phyloP scores from a whole-genome alignment of 176 grass and related monocot genomes.

The Rhynchospora pubera region DNA sequence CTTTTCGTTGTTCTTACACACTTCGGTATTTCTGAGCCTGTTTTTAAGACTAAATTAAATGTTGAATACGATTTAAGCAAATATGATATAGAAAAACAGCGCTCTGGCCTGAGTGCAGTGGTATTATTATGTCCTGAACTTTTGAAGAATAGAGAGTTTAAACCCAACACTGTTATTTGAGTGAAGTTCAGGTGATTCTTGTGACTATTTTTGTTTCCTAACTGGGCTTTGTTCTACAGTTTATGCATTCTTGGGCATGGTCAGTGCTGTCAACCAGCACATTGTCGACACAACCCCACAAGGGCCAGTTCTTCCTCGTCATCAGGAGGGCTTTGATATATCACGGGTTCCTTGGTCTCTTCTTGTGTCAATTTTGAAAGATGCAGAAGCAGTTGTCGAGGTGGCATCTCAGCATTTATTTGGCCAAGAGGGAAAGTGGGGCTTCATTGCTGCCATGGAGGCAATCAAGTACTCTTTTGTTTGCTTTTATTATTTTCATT shows the following conservation, averaged over 20 bases:
- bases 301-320: conserved; percentile 16
- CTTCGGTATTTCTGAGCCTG: not conserved
- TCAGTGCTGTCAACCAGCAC: conserved; percentile 90
- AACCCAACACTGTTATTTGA: not conserved
- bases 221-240: conserved; percentile 39
- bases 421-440: conserved; percentile 83
- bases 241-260: conserved; percentile 82
- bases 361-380: conserved; percentile 73
- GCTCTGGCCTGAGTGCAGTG: not conserved
- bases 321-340: conserved; percentile 17
- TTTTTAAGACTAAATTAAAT: not conserved
- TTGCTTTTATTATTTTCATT: conserved; percentile 11
- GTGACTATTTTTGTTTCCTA: not conserved
- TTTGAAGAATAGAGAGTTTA: not conserved
- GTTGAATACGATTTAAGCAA: not conserved
- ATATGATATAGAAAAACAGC: not conserved
- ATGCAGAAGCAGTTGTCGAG: conserved; percentile 85
- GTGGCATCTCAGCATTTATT: conserved; percentile 77
- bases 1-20: not conserved
- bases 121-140: not conserved
- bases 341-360: conserved; percentile 64
- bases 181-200: not conserved
- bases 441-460: conserved; percentile 73
- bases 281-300: conserved; percentile 62
- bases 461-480: conserved; percentile 61